A percentile compares a stretch with the other conserved stretches of the same genome.
phyloP scores from a whole-genome alignment of 2,329 filamentous ascomycete genomes.

The Colletotrichum navitas region DNA sequence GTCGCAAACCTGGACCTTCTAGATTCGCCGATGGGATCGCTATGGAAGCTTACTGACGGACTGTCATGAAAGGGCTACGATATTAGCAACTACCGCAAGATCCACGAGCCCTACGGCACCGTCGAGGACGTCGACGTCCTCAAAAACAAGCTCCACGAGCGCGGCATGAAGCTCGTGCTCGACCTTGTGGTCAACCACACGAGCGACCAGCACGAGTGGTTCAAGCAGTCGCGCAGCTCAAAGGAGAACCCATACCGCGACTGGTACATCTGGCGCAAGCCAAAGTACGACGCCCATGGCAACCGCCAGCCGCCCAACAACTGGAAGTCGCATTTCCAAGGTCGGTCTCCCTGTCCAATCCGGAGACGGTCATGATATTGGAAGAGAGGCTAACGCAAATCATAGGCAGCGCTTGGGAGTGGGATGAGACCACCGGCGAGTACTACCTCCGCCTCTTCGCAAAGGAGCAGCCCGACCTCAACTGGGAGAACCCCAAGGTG shows the following conservation, averaged over 20 bases:
- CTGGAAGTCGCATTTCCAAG: conserved; percentile 60
- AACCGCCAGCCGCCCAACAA: conserved; percentile 73
- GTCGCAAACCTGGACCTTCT: too few species aligned
- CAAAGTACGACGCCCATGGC: conserved; percentile 67
- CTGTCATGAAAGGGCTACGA: conserved; percentile 69
- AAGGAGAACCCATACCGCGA: conserved; percentile 67
- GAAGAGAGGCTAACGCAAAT: background rate
- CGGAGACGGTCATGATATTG: background rate
- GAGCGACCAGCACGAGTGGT: conserved; percentile 68
- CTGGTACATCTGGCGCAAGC: conserved; percentile 76
- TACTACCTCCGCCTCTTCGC: conserved; percentile 78
- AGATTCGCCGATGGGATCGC: background rate
- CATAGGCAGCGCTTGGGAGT: conserved; percentile 61
- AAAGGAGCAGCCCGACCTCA: conserved; percentile 80
- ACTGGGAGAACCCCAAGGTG: conserved; percentile 79
- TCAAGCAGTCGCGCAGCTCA: conserved; percentile 65
- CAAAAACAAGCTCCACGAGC: conserved; percentile 69
- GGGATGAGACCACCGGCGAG: conserved; percentile 61
- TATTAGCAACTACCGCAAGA: conserved; percentile 75
- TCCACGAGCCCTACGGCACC: conserved; percentile 76
- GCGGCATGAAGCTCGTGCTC: conserved; percentile 77
- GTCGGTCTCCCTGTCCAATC: conserved; percentile 39
- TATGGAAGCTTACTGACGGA: background rate
- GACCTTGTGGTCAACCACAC: conserved; percentile 84
- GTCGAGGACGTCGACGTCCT: conserved; percentile 75